Percentiles rank a stretch among this genome's conserved stretches.
phyloP scores from a whole-genome alignment of 352 stramenopile genomes.

The Blastocystis hominis region DNA sequence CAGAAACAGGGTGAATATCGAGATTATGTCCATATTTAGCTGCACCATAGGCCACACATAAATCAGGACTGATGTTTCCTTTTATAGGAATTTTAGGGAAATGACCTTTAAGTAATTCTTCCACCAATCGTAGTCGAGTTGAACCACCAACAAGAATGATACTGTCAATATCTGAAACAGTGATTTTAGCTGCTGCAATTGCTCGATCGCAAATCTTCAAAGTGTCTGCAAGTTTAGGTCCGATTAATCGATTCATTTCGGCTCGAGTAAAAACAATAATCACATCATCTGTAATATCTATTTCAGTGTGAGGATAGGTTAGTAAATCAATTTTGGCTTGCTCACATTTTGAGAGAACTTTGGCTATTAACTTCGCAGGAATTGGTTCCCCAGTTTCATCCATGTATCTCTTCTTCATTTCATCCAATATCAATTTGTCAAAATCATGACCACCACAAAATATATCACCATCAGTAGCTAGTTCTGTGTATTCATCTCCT shows the following conservation, averaged over 20 bases:
- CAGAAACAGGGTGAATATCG: too few species aligned
- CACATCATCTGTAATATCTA: neutral
- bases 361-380: neutral
- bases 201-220: neutral
- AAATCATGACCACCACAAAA: conserved; percentile 81
- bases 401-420: neutral
- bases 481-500: conserved; percentile 92
- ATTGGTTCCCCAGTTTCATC: neutral
- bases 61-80: conserved; percentile 46
- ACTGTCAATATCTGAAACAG: neutral
- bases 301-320: neutral
- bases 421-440: neutral
- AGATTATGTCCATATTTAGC: conserved; percentile 13
- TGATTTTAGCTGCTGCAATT: neutral
- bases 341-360: conserved; percentile 15
- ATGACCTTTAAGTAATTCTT: neutral
- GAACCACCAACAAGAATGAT: conserved; percentile 54
- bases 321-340: conserved; percentile 17
- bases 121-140: conserved; percentile 10
- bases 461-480: conserved; percentile 94
- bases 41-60: conserved; percentile 51
- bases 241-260: neutral
- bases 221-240: neutral
- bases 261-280: neutral
- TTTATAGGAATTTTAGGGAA: neutral